A percentile compares a stretch with the other conserved stretches of the same genome.
These are phyloP conservation scores for Hordeum marinum DNA, from an alignment of 176 grass and related monocot genomes.

Conservation along the genomic window DNA sequence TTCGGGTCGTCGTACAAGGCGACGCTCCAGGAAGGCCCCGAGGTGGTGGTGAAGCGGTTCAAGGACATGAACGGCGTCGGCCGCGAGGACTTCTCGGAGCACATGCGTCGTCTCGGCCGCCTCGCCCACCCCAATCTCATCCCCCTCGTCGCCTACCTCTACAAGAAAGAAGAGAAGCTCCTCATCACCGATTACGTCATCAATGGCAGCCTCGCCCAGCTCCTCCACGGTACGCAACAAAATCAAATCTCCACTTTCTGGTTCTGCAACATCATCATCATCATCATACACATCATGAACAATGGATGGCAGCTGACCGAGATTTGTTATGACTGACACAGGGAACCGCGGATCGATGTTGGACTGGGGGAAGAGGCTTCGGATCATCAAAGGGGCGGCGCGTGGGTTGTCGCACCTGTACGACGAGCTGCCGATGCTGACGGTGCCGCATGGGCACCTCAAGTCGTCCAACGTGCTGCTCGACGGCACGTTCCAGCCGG, in stretches of 20 bases:
- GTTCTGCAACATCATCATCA: not conserved
- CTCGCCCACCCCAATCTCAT: conserved; percentile 84
- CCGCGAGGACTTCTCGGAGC: conserved; percentile 85
- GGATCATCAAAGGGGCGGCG: conserved; percentile 63
- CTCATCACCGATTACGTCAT: conserved; percentile 61
- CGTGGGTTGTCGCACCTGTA: conserved; percentile 62
- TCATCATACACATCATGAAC: not conserved
- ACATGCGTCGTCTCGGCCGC: conserved; percentile 90
- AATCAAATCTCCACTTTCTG: not conserved
- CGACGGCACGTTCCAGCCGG: conserved; percentile 39
- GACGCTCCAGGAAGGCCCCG: conserved; percentile 39
- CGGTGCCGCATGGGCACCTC: conserved; percentile 92
- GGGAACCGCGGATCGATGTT: conserved; percentile 33
- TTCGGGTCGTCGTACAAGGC: conserved; percentile 96
- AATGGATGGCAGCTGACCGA: not conserved
- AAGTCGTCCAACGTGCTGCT: conserved; percentile 90
- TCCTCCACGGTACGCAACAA: conserved; percentile 51
- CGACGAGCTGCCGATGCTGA: conserved; percentile 85
- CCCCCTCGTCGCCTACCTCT: conserved; percentile 81
- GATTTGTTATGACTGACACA: not conserved
- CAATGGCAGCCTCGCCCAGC: conserved; percentile 73
- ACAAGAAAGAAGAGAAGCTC: conserved; percentile 96
- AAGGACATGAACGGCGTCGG: conserved; percentile 93
- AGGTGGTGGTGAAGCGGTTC: conserved; percentile 92
- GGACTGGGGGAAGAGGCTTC: conserved; percentile 66